phyloP scores from a whole-genome alignment of 805 yeast species.

The Suhomyces sp. region DNA sequence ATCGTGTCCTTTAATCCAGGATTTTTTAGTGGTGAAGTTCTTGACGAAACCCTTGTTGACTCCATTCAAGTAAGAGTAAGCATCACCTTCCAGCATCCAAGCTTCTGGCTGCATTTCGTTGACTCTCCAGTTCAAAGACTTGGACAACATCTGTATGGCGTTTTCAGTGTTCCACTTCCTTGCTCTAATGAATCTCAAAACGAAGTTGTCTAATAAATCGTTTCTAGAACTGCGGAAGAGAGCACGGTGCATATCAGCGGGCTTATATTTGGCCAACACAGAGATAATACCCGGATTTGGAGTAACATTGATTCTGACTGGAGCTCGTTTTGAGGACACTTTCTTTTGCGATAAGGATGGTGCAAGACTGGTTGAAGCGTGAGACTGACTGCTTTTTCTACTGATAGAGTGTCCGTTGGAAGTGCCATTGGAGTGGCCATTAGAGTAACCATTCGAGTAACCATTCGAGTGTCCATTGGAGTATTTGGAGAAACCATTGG shows the following conservation, averaged over 20 bases:
- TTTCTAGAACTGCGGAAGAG: slow-evolving; percentile 63
- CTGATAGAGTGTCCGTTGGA: background rate
- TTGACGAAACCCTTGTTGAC: slow-evolving; percentile 46
- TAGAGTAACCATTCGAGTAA: background rate
- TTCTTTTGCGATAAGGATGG: background rate
- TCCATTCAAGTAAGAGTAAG: slow-evolving; percentile 47
- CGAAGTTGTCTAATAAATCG: slow-evolving; percentile 78
- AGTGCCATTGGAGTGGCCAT: background rate
- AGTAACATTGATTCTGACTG: slow-evolving; percentile 11
- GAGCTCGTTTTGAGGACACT: background rate
- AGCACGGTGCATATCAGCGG: slow-evolving; percentile 49
- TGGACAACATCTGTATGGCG: slow-evolving; percentile 67
- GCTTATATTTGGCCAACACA: slow-evolving; percentile 51
- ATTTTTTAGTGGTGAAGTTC: slow-evolving; percentile 67
- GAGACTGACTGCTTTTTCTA: background rate
- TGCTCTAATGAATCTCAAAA: slow-evolving; percentile 79
- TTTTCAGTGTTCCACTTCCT: slow-evolving; percentile 79
- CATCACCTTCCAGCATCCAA: slow-evolving; percentile 71
- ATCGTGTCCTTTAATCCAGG: slow-evolving; percentile 75
- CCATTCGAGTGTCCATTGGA: slow-evolving; percentile 4
- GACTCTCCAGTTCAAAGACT: slow-evolving; percentile 74
- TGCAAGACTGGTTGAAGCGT: background rate
- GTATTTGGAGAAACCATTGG: background rate
- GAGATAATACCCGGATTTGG: slow-evolving; percentile 44
- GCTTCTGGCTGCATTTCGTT: slow-evolving; percentile 60